Evolutionary conservation across 164 flowering plant species (phyloP).

Genomic region (Saururus chinensis): DNA sequence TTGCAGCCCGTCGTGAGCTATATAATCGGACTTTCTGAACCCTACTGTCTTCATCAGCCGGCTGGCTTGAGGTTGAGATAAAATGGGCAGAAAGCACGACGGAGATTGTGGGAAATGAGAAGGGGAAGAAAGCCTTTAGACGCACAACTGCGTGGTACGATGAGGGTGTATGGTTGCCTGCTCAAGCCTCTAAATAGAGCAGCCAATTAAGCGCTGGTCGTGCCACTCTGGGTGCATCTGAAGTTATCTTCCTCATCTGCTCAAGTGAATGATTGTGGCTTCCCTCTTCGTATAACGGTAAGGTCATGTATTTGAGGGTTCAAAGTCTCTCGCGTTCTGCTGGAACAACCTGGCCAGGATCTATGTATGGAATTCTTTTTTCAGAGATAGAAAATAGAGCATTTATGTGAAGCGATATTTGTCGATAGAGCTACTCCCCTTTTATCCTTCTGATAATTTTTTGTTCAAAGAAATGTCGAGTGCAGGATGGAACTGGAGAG

Average conservation of each 20-base stretch:
- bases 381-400: too few species aligned
- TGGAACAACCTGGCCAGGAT: neutral
- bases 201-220: neutral
- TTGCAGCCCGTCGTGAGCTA: too few species aligned
- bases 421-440: too few species aligned
- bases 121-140: neutral
- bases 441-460: neutral
- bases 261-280: neutral
- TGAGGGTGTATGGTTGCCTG: too few species aligned
- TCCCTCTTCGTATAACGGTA: neutral
- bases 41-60: neutral
- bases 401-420: too few species aligned
- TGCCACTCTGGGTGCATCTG: constrained; percentile 2
- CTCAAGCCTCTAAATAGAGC: neutral
- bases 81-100: too few species aligned
- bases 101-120: too few species aligned
- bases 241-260: neutral
- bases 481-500: neutral
- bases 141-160: constrained; percentile 2
- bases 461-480: neutral
- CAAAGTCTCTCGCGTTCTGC: neutral
- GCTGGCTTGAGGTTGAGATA: neutral
- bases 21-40: neutral
- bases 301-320: neutral
- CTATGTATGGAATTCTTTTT: too few species aligned